Conservation (phyloP, 2,329 filamentous ascomycete species). For the Clonostachys rhizophaga region DNA sequence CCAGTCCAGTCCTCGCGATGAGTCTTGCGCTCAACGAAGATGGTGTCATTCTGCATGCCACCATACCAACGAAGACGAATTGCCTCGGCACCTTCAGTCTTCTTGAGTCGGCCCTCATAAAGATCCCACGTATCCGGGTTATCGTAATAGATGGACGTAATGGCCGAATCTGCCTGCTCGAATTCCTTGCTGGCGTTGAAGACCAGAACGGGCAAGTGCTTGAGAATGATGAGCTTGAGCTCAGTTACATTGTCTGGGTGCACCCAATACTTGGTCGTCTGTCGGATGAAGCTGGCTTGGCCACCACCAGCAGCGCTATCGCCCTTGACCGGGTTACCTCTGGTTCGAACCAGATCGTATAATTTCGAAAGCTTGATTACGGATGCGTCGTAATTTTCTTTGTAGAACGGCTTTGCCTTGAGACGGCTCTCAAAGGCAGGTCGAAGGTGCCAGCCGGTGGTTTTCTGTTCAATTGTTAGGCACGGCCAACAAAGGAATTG, state of each 20-base stretch:
- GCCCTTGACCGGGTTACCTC: slow-evolving; percentile 87
- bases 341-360: slow-evolving; percentile 90
- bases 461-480: slow-evolving; percentile 57
- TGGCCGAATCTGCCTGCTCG: slow-evolving; percentile 82
- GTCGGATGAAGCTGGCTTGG: slow-evolving; percentile 92
- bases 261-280: slow-evolving; percentile 99
- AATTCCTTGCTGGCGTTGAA: slow-evolving; percentile 99
- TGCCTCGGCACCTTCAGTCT: slow-evolving; percentile 95
- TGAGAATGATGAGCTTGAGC: slow-evolving; percentile 94
- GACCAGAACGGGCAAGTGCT: slow-evolving; percentile 93
- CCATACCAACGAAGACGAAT: slow-evolving; percentile 97
- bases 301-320: slow-evolving; percentile 86
- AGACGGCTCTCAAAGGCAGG: slow-evolving; percentile 94
- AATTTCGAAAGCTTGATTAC: slow-evolving; percentile 92
- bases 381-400: slow-evolving; percentile 96
- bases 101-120: slow-evolving; percentile 91
- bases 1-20: slow-evolving; percentile 99
- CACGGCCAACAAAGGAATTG: no score
- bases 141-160: slow-evolving; percentile 98
- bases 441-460: slow-evolving; percentile 87
- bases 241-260: slow-evolving; percentile 98
- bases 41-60: slow-evolving; percentile 89
- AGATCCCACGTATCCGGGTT: slow-evolving; percentile 92
- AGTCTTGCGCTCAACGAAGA: slow-evolving; percentile 96
- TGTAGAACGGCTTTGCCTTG: slow-evolving; percentile 97